phyloP scores from a whole-genome alignment of 768 basidiomycete genomes.

The Phlegmacium glaucopus region DNA sequence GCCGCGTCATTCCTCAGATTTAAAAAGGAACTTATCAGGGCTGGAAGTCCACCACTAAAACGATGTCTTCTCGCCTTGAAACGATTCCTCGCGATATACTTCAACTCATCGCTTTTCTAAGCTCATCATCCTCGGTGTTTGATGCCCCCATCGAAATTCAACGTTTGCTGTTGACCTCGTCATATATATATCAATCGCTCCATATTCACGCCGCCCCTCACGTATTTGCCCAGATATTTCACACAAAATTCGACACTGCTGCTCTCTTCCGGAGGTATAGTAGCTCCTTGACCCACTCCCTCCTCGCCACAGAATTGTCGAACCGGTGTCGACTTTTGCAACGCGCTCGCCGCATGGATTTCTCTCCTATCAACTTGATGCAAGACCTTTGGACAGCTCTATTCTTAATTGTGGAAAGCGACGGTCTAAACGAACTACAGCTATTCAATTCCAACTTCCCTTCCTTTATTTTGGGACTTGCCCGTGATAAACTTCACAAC shows the following conservation, averaged over 20 bases:
- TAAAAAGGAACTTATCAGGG: neutral
- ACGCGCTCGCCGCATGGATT: constrained; percentile 38
- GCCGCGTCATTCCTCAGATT: no score
- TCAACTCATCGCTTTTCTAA: constrained; percentile 48
- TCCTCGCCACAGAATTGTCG: constrained; percentile 46
- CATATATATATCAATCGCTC: constrained; percentile 40
- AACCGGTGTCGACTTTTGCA: constrained; percentile 44
- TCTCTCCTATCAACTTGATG: constrained; percentile 25
- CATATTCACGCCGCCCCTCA: constrained; percentile 42
- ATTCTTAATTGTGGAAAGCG: constrained; percentile 60
- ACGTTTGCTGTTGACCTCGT: constrained; percentile 43
- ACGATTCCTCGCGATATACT: constrained; percentile 54
- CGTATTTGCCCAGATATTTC: constrained; percentile 55
- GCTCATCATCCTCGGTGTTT: constrained; percentile 33
- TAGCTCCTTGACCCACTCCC: constrained; percentile 32
- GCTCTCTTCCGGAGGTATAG: constrained; percentile 22
- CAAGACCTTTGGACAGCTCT: constrained; percentile 56
- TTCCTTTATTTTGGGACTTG: constrained; percentile 32
- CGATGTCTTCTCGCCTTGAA: constrained; percentile 46
- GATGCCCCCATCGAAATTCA: constrained; percentile 40
- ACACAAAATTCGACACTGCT: constrained; percentile 42
- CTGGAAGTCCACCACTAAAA: constrained; percentile 1
- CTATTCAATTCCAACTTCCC: constrained; percentile 39
- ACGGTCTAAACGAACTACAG: constrained; percentile 43
- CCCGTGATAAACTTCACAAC: constrained; percentile 11